Percentiles rank a stretch among this genome's conserved stretches.
Conservation (phyloP, 2,329 filamentous ascomycete species). For the Tolypocladium album region DNA sequence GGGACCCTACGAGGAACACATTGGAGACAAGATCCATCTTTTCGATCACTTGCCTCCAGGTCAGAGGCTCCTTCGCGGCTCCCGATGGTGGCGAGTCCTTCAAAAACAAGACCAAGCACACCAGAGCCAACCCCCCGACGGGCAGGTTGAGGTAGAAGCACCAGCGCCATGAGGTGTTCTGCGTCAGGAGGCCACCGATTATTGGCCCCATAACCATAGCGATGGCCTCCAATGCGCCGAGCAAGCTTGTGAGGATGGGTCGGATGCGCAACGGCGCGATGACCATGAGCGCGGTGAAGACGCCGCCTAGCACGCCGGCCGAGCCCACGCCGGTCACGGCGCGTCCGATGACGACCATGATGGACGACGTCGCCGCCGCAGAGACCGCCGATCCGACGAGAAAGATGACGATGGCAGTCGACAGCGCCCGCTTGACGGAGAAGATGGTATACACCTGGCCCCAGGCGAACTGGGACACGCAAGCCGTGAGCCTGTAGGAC, state of each 20-base stretch:
- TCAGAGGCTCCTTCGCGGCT: not conserved
- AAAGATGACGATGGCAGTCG: constrained; percentile 28
- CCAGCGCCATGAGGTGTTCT: not conserved
- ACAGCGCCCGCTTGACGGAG: constrained; percentile 15
- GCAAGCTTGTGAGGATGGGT: not conserved
- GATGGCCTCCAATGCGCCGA: not conserved
- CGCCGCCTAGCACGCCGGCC: not conserved
- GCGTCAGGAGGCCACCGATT: not conserved
- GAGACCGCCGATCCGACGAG: constrained; percentile 34
- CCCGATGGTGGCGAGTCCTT: not conserved
- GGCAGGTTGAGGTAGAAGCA: not conserved
- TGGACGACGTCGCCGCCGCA: constrained; percentile 11
- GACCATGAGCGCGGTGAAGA: not conserved
- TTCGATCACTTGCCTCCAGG: not conserved
- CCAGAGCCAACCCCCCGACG: not conserved
- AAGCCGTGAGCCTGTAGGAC: constrained; percentile 24
- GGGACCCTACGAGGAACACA: constrained; percentile 7
- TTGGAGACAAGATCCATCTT: not conserved
- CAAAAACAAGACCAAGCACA: not conserved
- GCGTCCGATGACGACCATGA: not conserved
- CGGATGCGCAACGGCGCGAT: not conserved
- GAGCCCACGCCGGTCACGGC: not conserved
- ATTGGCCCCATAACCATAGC: not conserved
- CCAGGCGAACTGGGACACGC: constrained; percentile 25
- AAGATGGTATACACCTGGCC: not conserved